Percentiles rank a stretch among this genome's conserved stretches.
These are phyloP conservation scores for Brasilioporus rufonigricans DNA, from an alignment of 768 basidiomycete species.

Conservation along the genomic window DNA sequence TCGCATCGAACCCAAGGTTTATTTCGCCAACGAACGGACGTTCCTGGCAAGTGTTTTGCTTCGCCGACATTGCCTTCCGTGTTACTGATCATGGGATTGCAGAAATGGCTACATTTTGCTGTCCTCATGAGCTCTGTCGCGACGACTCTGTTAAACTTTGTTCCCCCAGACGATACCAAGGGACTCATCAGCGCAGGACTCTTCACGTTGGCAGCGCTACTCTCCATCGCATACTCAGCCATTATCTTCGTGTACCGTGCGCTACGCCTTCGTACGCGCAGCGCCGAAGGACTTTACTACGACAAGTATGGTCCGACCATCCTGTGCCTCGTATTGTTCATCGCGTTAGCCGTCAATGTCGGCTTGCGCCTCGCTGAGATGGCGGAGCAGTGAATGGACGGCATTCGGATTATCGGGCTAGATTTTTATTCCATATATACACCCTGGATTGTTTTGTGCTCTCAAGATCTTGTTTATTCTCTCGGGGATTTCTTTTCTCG, in stretches of 20 bases:
- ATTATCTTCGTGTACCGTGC: slow-evolving; percentile 79
- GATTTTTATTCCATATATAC: slow-evolving; percentile 1
- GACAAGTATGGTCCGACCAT: slow-evolving; percentile 85
- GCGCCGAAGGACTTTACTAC: slow-evolving; percentile 82
- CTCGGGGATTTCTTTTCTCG: background rate
- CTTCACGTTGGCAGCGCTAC: slow-evolving; percentile 88
- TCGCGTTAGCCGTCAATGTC: slow-evolving; percentile 73
- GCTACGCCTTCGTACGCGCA: slow-evolving; percentile 60
- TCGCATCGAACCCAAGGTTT: slow-evolving; percentile 97
- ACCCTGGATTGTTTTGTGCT: background rate
- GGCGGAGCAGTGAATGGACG: slow-evolving; percentile 14
- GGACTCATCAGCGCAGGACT: slow-evolving; percentile 85
- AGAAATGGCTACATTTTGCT: slow-evolving; percentile 90
- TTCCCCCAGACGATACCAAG: slow-evolving; percentile 62
- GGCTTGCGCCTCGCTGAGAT: slow-evolving; percentile 64
- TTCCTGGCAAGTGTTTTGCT: slow-evolving; percentile 68
- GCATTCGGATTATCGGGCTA: background rate
- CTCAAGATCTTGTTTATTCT: background rate
- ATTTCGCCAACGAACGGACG: slow-evolving; percentile 94
- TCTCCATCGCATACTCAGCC: slow-evolving; percentile 85
- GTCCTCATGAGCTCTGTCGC: slow-evolving; percentile 89
- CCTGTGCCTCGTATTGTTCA: slow-evolving; percentile 65
- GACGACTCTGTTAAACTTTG: slow-evolving; percentile 86
- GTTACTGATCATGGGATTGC: slow-evolving; percentile 5
- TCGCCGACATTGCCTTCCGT: background rate